Evolutionary conservation across 495 filamentous ascomycete genomes (phyloP).

Genomic region (Penicillium ucsense): DNA sequence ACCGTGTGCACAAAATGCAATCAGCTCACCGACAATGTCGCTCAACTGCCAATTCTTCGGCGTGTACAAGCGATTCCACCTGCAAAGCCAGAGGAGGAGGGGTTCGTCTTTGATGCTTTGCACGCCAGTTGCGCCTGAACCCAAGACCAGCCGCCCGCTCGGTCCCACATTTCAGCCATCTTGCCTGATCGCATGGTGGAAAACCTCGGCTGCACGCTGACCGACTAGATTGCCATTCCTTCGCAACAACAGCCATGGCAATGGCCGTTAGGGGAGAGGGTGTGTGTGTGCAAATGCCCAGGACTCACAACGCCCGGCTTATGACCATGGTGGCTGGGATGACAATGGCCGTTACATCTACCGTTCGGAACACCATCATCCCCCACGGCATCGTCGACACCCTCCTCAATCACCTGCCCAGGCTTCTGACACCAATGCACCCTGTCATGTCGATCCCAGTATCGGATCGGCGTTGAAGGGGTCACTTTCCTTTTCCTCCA

Average conservation of each 20-base stretch:
- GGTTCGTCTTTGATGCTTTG: constrained; percentile 14
- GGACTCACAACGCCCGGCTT: neutral
- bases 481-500: constrained; percentile 2
- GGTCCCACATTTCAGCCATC: no score
- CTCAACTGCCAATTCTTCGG: constrained; percentile 31
- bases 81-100: neutral
- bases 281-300: neutral
- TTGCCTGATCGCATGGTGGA: no score
- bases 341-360: neutral
- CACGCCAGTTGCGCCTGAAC: constrained; percentile 19
- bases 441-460: constrained; percentile 21
- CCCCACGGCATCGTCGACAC: constrained; percentile 21
- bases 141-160: no score
- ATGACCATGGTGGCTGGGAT: neutral
- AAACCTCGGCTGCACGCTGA: no score
- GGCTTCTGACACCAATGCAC: constrained; percentile 8
- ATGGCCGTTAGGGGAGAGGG: neutral
- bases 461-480: constrained; percentile 17
- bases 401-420: neutral
- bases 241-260: neutral
- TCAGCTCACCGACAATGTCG: constrained; percentile 26
- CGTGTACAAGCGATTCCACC: constrained; percentile 4
- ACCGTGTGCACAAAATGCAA: constrained; percentile 31
- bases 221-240: neutral
- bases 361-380: constrained; percentile 5